Evolutionary conservation across 495 filamentous ascomycete species (phyloP).

Genomic region (Diplogelasinospora grovesii): DNA sequence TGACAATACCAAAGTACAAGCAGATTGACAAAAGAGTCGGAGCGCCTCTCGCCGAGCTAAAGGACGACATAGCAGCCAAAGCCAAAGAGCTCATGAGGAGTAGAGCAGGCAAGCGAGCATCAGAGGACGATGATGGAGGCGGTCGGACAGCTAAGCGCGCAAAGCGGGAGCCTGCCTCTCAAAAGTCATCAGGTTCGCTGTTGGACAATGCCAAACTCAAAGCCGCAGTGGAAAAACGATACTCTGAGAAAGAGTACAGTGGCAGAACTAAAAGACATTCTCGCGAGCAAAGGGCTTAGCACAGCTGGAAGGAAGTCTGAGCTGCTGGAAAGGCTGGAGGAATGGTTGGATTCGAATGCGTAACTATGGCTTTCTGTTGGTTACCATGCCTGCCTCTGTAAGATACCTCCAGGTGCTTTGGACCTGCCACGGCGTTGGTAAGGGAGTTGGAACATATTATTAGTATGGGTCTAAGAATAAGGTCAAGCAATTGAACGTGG

Average conservation of each 20-base stretch:
- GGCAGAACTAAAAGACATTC: constrained; percentile 59
- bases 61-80: constrained; percentile 53
- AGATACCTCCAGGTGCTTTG: too few species aligned
- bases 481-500: too few species aligned
- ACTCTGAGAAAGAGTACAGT: constrained; percentile 67
- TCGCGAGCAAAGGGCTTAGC: constrained; percentile 54
- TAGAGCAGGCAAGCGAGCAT: constrained; percentile 38
- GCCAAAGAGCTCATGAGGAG: constrained; percentile 26
- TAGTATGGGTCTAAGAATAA: too few species aligned
- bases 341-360: constrained; percentile 58
- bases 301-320: constrained; percentile 70
- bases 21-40: constrained; percentile 82
- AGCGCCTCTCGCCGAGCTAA: constrained; percentile 69
- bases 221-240: constrained; percentile 49
- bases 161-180: constrained; percentile 22
- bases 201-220: constrained; percentile 53
- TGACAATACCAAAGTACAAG: constrained; percentile 73
- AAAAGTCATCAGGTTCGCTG: constrained; percentile 18
- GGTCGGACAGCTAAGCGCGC: constrained; percentile 35
- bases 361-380: too few species aligned
- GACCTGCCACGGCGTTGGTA: too few species aligned
- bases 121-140: constrained; percentile 29
- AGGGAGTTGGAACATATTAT: too few species aligned
- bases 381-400: too few species aligned
- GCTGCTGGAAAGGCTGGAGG: constrained; percentile 69